These are phyloP conservation scores for Eustoma russellianum DNA, from an alignment of 257 asterid genomes.

Conservation along the genomic window DNA sequence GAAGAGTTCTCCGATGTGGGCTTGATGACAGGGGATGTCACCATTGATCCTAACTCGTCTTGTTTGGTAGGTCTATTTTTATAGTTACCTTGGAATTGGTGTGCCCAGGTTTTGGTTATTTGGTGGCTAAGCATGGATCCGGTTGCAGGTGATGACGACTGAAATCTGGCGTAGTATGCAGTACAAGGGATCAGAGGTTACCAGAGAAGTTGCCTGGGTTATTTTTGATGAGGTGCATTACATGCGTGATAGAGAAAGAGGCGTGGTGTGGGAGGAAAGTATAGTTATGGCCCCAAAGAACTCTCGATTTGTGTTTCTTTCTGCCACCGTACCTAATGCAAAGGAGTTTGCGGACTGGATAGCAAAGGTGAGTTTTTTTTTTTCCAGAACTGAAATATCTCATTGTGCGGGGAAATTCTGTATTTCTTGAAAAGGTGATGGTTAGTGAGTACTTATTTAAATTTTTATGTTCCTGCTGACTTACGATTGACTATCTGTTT, in stretches of 20 bases:
- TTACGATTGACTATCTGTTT: too few species aligned
- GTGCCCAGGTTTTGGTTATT: not conserved
- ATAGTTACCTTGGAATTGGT: constrained; percentile 1
- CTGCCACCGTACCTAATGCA: constrained; percentile 94
- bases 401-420: not conserved
- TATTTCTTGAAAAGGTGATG: not conserved
- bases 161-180: constrained; percentile 99
- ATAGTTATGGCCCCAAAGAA: constrained; percentile 93
- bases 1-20: constrained; percentile 99
- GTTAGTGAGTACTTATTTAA: too few species aligned
- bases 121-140: constrained; percentile 11
- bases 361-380: constrained; percentile 61
- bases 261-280: constrained; percentile 99
- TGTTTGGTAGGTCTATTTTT: constrained; percentile 69
- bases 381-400: not conserved
- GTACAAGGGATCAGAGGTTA: constrained; percentile 92
- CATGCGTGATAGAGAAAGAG: constrained; percentile 97
- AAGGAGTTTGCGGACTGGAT: constrained; percentile 98
- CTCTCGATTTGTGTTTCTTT: constrained; percentile 80
- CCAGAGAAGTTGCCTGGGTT: constrained; percentile 94
- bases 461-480: too few species aligned
- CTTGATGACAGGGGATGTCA: constrained; percentile 97
- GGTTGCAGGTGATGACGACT: constrained; percentile 89
- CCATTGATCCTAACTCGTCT: constrained; percentile 91
- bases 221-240: constrained; percentile 97